A percentile compares a stretch with the other conserved stretches of the same genome.
Evolutionary conservation across 1,139 yeast species (phyloP).

Genomic region (Protomyces inundatus): DNA sequence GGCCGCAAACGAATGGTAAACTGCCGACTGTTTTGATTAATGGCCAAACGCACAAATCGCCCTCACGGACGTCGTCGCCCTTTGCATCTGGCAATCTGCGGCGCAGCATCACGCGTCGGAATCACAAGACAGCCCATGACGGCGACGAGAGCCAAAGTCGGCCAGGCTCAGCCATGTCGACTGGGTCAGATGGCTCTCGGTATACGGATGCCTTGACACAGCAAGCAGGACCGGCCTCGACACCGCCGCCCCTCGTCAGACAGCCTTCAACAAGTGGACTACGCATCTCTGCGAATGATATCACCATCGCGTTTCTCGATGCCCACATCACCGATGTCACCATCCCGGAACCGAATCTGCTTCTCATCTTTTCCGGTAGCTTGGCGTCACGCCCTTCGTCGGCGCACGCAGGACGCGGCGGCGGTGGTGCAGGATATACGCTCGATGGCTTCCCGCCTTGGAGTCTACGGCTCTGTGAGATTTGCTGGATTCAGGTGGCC

Average conservation of each 20-base stretch:
- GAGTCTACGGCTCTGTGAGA: conserved; percentile 87
- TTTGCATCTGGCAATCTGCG: not conserved
- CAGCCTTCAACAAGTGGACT: not conserved
- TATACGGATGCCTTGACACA: not conserved
- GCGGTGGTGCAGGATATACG: conserved; percentile 40
- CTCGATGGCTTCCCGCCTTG: conserved; percentile 97
- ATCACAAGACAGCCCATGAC: not conserved
- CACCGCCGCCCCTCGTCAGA: not conserved
- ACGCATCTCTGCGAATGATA: not conserved
- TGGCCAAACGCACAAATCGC: not conserved
- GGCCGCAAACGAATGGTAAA: not conserved
- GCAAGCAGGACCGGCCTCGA: not conserved
- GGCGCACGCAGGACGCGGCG: not conserved
- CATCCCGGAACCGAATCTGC: conserved; percentile 84
- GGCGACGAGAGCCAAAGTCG: not conserved
- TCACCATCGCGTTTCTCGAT: conserved; percentile 18
- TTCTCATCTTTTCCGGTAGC: conserved; percentile 76
- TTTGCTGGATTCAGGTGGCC: conserved; percentile 43
- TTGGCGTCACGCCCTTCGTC: conserved; percentile 37
- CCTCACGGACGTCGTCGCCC: not conserved
- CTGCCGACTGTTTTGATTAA: not conserved
- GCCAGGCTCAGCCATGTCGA: not conserved
- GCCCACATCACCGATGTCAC: conserved; percentile 14
- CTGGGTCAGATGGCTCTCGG: not conserved
- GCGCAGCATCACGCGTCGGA: not conserved